Conservation (phyloP, 78 protist genomes). For the Bodo saltans region DNA sequence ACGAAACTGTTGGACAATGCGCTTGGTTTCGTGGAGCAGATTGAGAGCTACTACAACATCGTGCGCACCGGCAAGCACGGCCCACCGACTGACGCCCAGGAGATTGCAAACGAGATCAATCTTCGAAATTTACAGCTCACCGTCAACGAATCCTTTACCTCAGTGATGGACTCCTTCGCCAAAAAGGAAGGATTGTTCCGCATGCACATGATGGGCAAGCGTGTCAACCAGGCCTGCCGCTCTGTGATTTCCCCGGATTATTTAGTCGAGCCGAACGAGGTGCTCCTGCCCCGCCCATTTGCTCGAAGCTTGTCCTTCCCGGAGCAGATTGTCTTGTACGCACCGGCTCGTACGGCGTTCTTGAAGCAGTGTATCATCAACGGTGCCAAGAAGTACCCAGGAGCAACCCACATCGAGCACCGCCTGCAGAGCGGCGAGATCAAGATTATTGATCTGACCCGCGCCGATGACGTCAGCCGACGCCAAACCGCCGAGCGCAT, state of each 20-base stretch:
- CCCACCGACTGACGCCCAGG: background rate
- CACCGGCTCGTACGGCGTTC: background rate
- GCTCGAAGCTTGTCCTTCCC: constrained; percentile 61
- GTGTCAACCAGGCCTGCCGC: constrained; percentile 97
- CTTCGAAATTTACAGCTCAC: background rate
- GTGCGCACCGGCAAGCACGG: constrained; percentile 4
- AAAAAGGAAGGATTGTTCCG: constrained; percentile 97
- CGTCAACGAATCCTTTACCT: constrained; percentile 13
- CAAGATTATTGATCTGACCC: background rate
- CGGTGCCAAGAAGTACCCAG: constrained; percentile 93
- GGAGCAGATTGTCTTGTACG: constrained; percentile 57
- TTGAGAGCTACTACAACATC: background rate
- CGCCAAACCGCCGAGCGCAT: background rate
- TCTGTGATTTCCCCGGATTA: constrained; percentile 97
- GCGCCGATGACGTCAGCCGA: background rate
- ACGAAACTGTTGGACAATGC: constrained; percentile 3
- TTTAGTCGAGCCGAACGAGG: constrained; percentile 75
- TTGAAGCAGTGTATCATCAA: constrained; percentile 64
- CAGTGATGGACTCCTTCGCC: constrained; percentile 82
- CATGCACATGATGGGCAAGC: constrained; percentile 99
- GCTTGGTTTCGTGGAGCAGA: background rate
- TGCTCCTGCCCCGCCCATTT: constrained; percentile 83
- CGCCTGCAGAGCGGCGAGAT: background rate
- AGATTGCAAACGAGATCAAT: background rate
- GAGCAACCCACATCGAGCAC: constrained; percentile 61